Base-by-base conservation (phyloP, 2,329 filamentous ascomycete species). In the Cadophora luteo-olivacea region DNA sequence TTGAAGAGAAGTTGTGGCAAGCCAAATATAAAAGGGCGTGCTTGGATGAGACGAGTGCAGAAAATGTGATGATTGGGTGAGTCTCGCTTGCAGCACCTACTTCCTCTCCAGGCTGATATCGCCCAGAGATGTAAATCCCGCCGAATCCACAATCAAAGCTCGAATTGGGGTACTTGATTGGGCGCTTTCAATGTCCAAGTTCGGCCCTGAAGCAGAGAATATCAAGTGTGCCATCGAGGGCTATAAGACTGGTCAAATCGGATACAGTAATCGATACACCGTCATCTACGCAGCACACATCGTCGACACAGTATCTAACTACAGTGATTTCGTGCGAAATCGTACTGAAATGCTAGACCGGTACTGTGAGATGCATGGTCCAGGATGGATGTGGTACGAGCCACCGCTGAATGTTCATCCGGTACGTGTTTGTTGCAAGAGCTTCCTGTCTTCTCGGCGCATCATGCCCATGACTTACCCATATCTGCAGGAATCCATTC, bases 341-440 rank as follows among this genome's bases (percentile, higher is more conserved):
- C 79, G 83, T 67, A 65, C 69, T 12, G 77, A 77, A 19, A 78
- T 81, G 29, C 77, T 84, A 12, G 80, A 82, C 66, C 75, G 74
- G 1, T 84, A 84, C 65, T 73, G 61, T 45, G 74, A 71, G 4
- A 54, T 70, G 12, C 69, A 82, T 69, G 82, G 82, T 1, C 72
- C 76, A 0, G 82, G 81, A 9, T 84, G 81, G 80, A 77, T 84
- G 14, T 85, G 82, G 82, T 81, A 81, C 64, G 82, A 84, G 68
- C 79, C 80, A 3, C 82, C 83, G 0, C 74, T 84, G 1, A 70
- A 77, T 25, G 74, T 75, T 9, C 64, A 68, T 32, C 70, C n/a
- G 1, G 48, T 33, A 64, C 16, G 61, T 41, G 16, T 3, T 22
- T 29, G 6, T 38, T 8, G 7, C 19, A 49, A 36, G 11, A 51